These are phyloP conservation scores for Oxytropis ochrocephala DNA, from an alignment of 306 rosid species.

Conservation along the genomic window DNA sequence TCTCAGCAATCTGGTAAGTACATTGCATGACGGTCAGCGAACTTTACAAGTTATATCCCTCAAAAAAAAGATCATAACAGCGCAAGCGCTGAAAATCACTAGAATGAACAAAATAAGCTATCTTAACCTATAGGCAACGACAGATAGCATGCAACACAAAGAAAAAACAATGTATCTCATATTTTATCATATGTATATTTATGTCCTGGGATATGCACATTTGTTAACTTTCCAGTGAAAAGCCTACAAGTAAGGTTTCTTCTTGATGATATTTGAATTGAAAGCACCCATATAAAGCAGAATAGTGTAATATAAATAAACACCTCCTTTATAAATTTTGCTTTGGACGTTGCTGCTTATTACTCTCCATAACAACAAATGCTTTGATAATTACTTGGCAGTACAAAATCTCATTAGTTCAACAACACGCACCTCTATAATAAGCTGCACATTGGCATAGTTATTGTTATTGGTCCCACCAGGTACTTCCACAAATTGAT, in stretches of 20 bases:
- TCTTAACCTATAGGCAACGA: slow-evolving; percentile 11
- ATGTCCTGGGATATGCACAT: not conserved
- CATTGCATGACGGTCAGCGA: slow-evolving; percentile 13
- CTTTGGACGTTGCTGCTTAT: not conserved
- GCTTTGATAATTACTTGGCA: not conserved
- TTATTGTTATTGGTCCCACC: slow-evolving; percentile 99
- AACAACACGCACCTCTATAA: slow-evolving; percentile 70
- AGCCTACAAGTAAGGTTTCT: not conserved
- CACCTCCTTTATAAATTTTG: not conserved
- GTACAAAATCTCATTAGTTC: slow-evolving; percentile 14
- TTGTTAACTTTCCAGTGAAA: not conserved
- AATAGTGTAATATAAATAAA: not conserved
- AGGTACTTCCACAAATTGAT: slow-evolving; percentile 98
- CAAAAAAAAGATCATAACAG: not conserved
- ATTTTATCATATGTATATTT: not conserved
- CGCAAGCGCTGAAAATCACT: not conserved
- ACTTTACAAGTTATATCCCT: not conserved
- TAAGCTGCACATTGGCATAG: slow-evolving; percentile 97
- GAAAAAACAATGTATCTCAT: not conserved
- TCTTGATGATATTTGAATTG: not conserved
- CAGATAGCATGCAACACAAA: slow-evolving; percentile 1
- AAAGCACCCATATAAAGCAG: not conserved
- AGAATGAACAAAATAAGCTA: slow-evolving; percentile 1
- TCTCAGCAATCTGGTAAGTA: slow-evolving; percentile 79
- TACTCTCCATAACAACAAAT: slow-evolving; percentile 5